Base-by-base conservation (phyloP, 805 yeast genomes). In the Wickerhamiella brachini region DNA sequence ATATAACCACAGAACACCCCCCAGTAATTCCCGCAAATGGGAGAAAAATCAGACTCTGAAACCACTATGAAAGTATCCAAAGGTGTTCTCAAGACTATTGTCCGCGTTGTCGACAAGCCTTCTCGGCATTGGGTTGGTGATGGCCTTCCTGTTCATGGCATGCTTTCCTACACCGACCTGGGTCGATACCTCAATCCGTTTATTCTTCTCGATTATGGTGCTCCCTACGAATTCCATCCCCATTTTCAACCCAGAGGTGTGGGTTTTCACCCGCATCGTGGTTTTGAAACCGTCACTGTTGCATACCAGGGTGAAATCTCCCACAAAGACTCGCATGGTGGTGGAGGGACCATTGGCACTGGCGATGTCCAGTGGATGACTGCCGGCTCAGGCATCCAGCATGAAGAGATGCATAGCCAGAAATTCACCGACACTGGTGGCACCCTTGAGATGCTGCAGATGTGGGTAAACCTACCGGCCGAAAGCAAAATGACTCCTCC, bases 311-410 rank as follows among this genome's bases (percentile, higher is more conserved):
- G 89, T 43, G 76, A 74, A 56, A 66, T 83, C 65, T 83, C 85
- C 2, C 93, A 83, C 64, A 88, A 83, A 62, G 95, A 87, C 65
- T 85, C 86, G 68, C 83, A 93, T 3, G 95, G 95, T 1, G 71
- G 82, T 15, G 72, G 75, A 49, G 95, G 95, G 49, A 72, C 85
- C 24, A 68, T 87, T 49, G 73, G 77, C 55, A 78, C 85, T 7
- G 95, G 95, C 50, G 95, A 86, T 65, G 69, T 86, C 56, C 95
- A 86, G 66, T 85, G 86, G 65, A 86, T 86, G 95, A 86, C 95
- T 39, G 95, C 95, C 6, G 95, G 95, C 53, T 77, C 75, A 59
- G 95, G 93, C 49, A 77, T 85, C 42, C 85, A 83, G 45, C 95
- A 86, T 65, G 76, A 86, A 2, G 95, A 86, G 62, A 86, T 86